Percentiles rank a stretch among this genome's conserved stretches.
Conservation (phyloP, 345 rosid species). For the Ceriops decandra region DNA sequence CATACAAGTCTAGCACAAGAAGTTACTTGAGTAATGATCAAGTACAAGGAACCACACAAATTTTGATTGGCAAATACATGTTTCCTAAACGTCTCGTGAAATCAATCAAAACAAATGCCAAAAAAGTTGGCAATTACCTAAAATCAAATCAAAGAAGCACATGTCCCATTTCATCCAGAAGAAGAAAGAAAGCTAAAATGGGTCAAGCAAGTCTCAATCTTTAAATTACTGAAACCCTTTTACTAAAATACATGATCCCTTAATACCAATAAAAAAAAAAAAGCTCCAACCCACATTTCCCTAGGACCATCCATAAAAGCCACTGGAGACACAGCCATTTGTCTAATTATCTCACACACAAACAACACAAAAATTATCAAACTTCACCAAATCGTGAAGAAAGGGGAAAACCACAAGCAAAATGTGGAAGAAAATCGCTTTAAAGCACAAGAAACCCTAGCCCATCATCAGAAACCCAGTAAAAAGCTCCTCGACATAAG, state of each 20-base stretch:
- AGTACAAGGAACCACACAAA: too few relatives aligned
- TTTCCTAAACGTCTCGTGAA: too few relatives aligned
- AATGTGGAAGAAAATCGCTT: slow-evolving; percentile 1
- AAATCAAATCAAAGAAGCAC: not conserved
- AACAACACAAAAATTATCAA: not conserved
- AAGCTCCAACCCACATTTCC: not conserved
- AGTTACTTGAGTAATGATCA: too few relatives aligned
- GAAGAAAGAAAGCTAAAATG: too few relatives aligned
- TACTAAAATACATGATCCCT: not conserved
- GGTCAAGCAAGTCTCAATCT: too few relatives aligned
- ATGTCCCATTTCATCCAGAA: too few relatives aligned
- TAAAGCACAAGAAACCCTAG: not conserved
- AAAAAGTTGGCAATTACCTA: not conserved
- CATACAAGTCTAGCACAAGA: too few relatives aligned
- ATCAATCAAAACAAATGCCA: not conserved
- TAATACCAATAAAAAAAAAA: not conserved
- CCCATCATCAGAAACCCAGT: slow-evolving; percentile 4
- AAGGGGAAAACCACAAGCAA: not conserved
- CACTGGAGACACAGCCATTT: not conserved
- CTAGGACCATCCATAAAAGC: not conserved
- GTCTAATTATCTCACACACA: not conserved
- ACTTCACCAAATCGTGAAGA: not conserved
- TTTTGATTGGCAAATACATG: too few relatives aligned
- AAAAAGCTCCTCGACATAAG: not conserved
- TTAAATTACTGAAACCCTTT: too few relatives aligned